phyloP scores from a whole-genome alignment of 805 yeast genomes.

The Suhomyces xylopsoci region DNA sequence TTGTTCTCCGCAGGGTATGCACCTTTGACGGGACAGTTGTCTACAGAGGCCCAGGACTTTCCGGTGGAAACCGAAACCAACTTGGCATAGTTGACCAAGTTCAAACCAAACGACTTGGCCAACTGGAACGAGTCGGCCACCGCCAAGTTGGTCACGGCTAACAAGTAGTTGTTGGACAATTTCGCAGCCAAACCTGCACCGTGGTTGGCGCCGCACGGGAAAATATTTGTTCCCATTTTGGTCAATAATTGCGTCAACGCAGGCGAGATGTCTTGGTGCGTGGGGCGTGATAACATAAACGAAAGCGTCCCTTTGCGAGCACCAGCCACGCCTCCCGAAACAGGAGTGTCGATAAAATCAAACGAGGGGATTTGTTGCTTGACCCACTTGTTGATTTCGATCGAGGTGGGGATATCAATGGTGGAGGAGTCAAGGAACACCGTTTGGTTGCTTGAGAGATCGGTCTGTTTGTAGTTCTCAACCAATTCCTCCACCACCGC shows the following conservation, averaged over 20 bases:
- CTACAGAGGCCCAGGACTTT: constrained; percentile 52
- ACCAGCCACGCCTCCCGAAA: constrained; percentile 55
- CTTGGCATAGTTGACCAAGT: constrained; percentile 45
- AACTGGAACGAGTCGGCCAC: constrained; percentile 54
- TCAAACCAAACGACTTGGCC: constrained; percentile 48
- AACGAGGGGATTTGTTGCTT: constrained; percentile 28
- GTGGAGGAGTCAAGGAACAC: constrained; percentile 51
- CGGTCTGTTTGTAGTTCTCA: constrained; percentile 20
- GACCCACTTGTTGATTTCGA: constrained; percentile 35
- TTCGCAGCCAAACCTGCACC: constrained; percentile 56
- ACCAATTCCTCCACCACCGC: constrained; percentile 39
- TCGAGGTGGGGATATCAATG: constrained; percentile 48
- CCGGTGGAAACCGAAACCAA: constrained; percentile 53
- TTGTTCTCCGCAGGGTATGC: constrained; percentile 36
- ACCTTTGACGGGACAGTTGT: constrained; percentile 53
- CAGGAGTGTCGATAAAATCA: constrained; percentile 54
- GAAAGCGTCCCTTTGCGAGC: constrained; percentile 51
- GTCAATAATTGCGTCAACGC: constrained; percentile 27
- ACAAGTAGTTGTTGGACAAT: constrained; percentile 50
- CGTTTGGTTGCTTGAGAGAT: constrained; percentile 14
- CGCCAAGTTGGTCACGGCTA: constrained; percentile 53
- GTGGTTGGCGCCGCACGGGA: constrained; percentile 47
- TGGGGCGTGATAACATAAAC: constrained; percentile 47
- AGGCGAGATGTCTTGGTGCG: constrained; percentile 27
- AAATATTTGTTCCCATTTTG: constrained; percentile 48